Evolutionary conservation across 345 rosid genomes (phyloP), one percentile per base, ranked within the genome.

Genomic region (Corymbia maculata): DNA sequence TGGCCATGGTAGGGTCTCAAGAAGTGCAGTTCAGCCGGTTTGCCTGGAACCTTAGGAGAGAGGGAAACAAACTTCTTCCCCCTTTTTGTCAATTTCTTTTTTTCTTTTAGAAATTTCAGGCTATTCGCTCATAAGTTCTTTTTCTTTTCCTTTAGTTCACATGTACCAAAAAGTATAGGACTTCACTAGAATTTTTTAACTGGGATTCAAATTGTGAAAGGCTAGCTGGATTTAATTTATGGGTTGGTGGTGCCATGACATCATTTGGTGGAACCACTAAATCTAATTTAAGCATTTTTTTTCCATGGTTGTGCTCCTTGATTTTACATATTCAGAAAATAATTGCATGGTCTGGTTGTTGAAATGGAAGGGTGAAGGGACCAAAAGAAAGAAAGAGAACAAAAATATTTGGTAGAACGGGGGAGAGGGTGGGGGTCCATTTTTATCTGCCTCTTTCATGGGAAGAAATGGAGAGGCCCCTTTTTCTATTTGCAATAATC

Each of bases 21-120:
- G 94, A 93, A 97, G 91, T 92, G 91, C 98, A 13, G 86, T 94
- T 82, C 92, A 93, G 87, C 98, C 99, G 68, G 90, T 96, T 85
- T 90, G 92, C 90, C 92, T 93, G 88, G 95, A 95, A 45, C 94
- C 98, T 87, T 93, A 75, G 84, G 84, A 75, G 42, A 75, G 15
- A 75, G 28, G 49, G 84, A 75, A 75, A 75, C 84, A 42, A 11
- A 75, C 26, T 75, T 75, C 84, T 42, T 75, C 28, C 26, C 82
- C 82, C 14, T 19, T 75, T 75, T 75, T 19, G 82, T 84, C 86
- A 4, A 24, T 9, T 85, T 50, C 19, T 19, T n/a, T 75, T 75
- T 36, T 75, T 28, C 68, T 28, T 75, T 75, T 75, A 75, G 49
- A 75, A 75, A 42, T 42, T 75, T 42, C 84, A 36, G 84, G 84